phyloP scores from a whole-genome alignment of 768 basidiomycete genomes.

The Russula vinacea region DNA sequence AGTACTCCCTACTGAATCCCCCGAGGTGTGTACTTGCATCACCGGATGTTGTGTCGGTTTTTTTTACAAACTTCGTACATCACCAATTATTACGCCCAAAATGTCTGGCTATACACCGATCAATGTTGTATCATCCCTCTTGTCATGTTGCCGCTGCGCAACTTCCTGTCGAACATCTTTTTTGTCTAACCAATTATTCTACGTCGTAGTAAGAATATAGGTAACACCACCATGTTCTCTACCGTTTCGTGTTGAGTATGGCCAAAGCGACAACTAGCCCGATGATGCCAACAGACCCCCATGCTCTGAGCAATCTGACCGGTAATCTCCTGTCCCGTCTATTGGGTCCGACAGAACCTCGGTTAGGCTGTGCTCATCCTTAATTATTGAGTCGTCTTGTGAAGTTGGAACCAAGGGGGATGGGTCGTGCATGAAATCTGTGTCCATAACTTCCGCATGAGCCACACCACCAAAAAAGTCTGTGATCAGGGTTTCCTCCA shows the following conservation, averaged over 20 bases:
- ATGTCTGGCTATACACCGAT: slow-evolving; percentile 9
- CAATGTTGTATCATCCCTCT: slow-evolving; percentile 23
- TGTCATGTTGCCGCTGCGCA: slow-evolving; percentile 13
- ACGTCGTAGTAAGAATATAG: slow-evolving; percentile 3
- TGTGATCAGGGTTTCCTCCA: slow-evolving; percentile 58
- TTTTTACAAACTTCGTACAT: slow-evolving; percentile 6
- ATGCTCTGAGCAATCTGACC: slow-evolving; percentile 19
- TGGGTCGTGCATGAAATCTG: neutral
- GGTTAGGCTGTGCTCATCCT: neutral
- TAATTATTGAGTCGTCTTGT: neutral
- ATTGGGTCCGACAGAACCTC: slow-evolving; percentile 6
- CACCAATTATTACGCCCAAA: slow-evolving; percentile 15
- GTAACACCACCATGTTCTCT: neutral
- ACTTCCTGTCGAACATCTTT: slow-evolving; percentile 4
- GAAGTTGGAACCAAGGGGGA: neutral
- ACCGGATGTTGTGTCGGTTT: slow-evolving; percentile 1
- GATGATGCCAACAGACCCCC: slow-evolving; percentile 25
- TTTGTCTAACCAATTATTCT: slow-evolving; percentile 11
- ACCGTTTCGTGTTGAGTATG: slow-evolving; percentile 9
- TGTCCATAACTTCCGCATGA: slow-evolving; percentile 61
- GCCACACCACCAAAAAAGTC: slow-evolving; percentile 79
- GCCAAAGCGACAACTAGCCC: slow-evolving; percentile 20
- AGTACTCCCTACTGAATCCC: neutral
- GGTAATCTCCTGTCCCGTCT: slow-evolving; percentile 10
- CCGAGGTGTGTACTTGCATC: slow-evolving; percentile 4